A percentile compares a stretch with the other conserved stretches of the same genome.
phyloP scores from a whole-genome alignment of 768 basidiomycete species.

The Lentinula raphanica region DNA sequence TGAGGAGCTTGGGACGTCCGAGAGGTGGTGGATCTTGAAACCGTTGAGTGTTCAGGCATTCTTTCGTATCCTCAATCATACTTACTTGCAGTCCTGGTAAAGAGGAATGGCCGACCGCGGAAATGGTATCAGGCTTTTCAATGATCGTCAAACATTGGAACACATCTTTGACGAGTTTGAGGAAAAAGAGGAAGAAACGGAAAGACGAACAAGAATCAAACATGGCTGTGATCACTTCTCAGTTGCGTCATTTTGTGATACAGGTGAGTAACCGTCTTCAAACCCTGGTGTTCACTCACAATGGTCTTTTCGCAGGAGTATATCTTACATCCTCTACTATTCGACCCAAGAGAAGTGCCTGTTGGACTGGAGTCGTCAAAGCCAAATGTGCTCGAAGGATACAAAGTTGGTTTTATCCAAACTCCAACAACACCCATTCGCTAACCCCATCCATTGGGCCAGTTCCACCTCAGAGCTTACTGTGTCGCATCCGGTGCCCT shows the following conservation, averaged over 20 bases:
- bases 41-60: slow-evolving; percentile 41
- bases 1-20: slow-evolving; percentile 44
- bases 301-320: slow-evolving; percentile 73
- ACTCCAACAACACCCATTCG: slow-evolving; percentile 1
- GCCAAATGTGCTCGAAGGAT: slow-evolving; percentile 32
- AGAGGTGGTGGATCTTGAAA: slow-evolving; percentile 91
- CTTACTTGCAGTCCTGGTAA: slow-evolving; percentile 7
- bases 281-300: slow-evolving; percentile 1
- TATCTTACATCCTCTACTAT: slow-evolving; percentile 65
- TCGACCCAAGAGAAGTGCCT: slow-evolving; percentile 57
- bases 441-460: slow-evolving; percentile 4
- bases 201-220: slow-evolving; percentile 33
- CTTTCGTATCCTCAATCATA: not conserved
- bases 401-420: slow-evolving; percentile 46
- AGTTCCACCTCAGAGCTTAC: slow-evolving; percentile 96
- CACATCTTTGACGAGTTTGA: slow-evolving; percentile 83
- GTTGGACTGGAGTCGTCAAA: slow-evolving; percentile 15
- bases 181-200: slow-evolving; percentile 24
- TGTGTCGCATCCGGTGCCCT: slow-evolving; percentile 74
- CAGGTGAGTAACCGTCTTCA: slow-evolving; percentile 52
- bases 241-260: slow-evolving; percentile 91
- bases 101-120: slow-evolving; percentile 93
- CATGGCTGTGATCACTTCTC: slow-evolving; percentile 72
- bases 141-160: slow-evolving; percentile 64
- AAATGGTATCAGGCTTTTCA: slow-evolving; percentile 90